Base-by-base conservation (phyloP, 2,329 filamentous ascomycete species). In the Colletotrichum horii region DNA sequence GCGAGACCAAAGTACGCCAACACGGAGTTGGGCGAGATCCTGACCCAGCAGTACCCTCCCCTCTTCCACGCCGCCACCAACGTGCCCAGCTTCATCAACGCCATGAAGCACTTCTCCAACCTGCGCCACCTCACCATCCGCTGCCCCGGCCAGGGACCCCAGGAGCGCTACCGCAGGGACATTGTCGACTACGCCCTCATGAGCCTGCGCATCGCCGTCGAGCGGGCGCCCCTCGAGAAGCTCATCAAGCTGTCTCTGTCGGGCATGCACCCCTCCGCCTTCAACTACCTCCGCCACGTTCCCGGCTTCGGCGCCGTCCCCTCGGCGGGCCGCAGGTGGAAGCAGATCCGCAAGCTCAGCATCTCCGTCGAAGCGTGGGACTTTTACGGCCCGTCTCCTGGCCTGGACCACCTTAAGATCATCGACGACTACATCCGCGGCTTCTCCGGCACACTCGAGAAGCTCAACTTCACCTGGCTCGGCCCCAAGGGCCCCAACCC, bases 11-110 rank as follows among this genome's bases (percentile, higher is more conserved):
- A 95, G 85, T 97, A 97, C 83, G 94, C 94, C 79, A 94, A 93
- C 82, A 89, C 91, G 79, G 94, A 95, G 80, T 91, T 97, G 80
- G 95, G 93, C 76, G 94, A 96, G 81, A 90, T 97, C 74, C 89
- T 98, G 76, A 94, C 95, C 16, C 92, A 95, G 82, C 95, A 98
- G 85, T 98, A 97, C 81, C 95, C 95, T 68, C 95, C 96, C 8
- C 87, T 98, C 4, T 98, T 98, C 85, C 96, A 98, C 81, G 94
- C 95, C 8, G 94, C 96, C 9, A 96, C 95, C 76, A 97, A 98
- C 81, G 93, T 97, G 8, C 91, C 94, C 7, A 94, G 94, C 52
- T 98, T 98, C 85, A 93, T 96, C 79, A 89, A 92, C 77, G 94
- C 94, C 65, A 88, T 98, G 81, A 90, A 89, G 43, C 87, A 92